Conservation (phyloP, 2,329 filamentous ascomycete species). For the Rutstroemia sydowiana region DNA sequence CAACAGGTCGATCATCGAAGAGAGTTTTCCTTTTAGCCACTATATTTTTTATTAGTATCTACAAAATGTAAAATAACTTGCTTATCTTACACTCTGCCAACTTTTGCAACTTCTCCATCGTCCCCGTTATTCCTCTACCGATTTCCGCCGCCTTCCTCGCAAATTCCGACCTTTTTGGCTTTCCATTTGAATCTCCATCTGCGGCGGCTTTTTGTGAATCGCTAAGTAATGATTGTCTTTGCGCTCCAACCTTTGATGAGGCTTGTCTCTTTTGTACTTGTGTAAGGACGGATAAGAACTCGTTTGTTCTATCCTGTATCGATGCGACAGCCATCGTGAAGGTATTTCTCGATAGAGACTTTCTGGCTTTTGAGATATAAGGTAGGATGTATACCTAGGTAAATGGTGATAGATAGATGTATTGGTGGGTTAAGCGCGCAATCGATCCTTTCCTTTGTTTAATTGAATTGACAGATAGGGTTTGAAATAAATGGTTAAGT, state of each 20-base stretch:
- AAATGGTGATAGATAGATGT: slow-evolving; percentile 1
- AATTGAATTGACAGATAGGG: no score
- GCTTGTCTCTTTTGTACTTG: slow-evolving; percentile 78
- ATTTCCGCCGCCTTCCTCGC: slow-evolving; percentile 87
- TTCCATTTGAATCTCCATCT: slow-evolving; percentile 41
- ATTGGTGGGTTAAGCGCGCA: neutral
- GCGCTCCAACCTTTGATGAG: slow-evolving; percentile 67
- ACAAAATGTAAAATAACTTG: no score
- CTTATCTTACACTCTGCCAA: slow-evolving; percentile 75
- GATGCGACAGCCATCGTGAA: slow-evolving; percentile 56
- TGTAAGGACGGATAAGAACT: slow-evolving; percentile 86
- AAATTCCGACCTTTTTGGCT: slow-evolving; percentile 75
- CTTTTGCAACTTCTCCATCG: slow-evolving; percentile 92
- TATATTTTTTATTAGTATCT: slow-evolving; percentile 27
- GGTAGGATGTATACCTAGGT: no score
- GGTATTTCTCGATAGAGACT: no score
- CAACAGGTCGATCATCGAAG: slow-evolving; percentile 92
- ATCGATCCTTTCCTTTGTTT: neutral
- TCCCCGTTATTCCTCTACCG: slow-evolving; percentile 80
- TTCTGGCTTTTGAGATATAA: no score
- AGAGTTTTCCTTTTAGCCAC: slow-evolving; percentile 95
- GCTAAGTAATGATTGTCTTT: slow-evolving; percentile 72
- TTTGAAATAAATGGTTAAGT: no score
- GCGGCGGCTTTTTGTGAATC: slow-evolving; percentile 62
- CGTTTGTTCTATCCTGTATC: slow-evolving; percentile 92